phyloP scores from a whole-genome alignment of 192 early-diverging fungal species.

The Backusella tuberculispora region DNA sequence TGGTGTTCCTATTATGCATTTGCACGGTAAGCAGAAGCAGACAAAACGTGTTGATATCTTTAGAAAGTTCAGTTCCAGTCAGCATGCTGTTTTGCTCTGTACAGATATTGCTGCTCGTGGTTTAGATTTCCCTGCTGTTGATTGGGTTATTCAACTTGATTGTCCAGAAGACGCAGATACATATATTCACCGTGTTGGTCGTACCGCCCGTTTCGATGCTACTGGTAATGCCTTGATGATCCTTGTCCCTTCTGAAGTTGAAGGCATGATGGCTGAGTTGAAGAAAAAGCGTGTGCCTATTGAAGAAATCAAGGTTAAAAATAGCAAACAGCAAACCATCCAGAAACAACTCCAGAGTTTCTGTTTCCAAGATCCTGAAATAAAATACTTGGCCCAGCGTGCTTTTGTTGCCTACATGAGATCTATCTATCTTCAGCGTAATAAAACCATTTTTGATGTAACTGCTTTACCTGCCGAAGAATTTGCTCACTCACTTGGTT shows the following conservation, averaged over 20 bases:
- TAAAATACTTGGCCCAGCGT: constrained; percentile 97
- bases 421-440: constrained; percentile 87
- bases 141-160: constrained; percentile 99
- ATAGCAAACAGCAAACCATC: constrained; percentile 79
- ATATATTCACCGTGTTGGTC: constrained; percentile 97
- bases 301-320: constrained; percentile 87
- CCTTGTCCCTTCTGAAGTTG: constrained; percentile 85
- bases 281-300: constrained; percentile 83
- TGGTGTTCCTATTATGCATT: constrained; percentile 85
- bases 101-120: constrained; percentile 97
- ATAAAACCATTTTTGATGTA: constrained; percentile 92
- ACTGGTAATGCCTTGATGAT: constrained; percentile 87
- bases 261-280: constrained; percentile 78
- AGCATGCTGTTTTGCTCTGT: constrained; percentile 81
- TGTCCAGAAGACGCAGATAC: constrained; percentile 96
- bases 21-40: constrained; percentile 99
- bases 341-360: constrained; percentile 85
- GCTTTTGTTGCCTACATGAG: constrained; percentile 95
- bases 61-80: constrained; percentile 81
- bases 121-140: constrained; percentile 96
- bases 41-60: constrained; percentile 93
- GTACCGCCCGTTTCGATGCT: constrained; percentile 94
- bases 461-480: constrained; percentile 83
- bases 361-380: constrained; percentile 92
- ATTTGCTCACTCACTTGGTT: constrained; percentile 88